Percentiles rank a stretch among this genome's conserved stretches.
These are phyloP conservation scores for Chaetomidium leptoderma DNA, from an alignment of 495 filamentous ascomycete species.

Conservation along the genomic window DNA sequence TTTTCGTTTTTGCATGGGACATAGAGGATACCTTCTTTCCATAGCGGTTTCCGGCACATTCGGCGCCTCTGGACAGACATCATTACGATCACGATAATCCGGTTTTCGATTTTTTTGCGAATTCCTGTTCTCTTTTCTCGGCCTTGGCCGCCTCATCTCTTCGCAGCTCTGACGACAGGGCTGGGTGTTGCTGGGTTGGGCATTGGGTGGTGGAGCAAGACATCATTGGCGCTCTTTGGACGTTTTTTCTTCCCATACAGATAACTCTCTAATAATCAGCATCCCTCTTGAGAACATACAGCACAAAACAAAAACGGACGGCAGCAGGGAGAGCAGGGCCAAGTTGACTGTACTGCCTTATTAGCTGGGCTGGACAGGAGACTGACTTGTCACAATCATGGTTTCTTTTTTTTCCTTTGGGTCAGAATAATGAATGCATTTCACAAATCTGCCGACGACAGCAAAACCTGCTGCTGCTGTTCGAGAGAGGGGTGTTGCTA, in stretches of 20 bases:
- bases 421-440: conserved; percentile 19
- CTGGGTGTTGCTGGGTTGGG: conserved; percentile 14
- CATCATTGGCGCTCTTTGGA: conserved; percentile 15
- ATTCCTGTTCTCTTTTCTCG: conserved; percentile 13
- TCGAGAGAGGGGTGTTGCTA: too few relatives aligned
- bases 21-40: conserved; percentile 34
- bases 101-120: conserved; percentile 15
- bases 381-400: conserved; percentile 4
- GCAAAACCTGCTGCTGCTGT: too few relatives aligned
- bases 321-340: background rate
- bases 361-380: conserved; percentile 12
- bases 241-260: conserved; percentile 13
- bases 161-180: conserved; percentile 15
- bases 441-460: conserved; percentile 12
- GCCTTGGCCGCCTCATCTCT: conserved; percentile 17
- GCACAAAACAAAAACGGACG: conserved; percentile 18
- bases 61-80: conserved; percentile 27
- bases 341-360: conserved; percentile 7
- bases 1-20: conserved; percentile 32
- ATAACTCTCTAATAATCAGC: conserved; percentile 32
- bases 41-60: conserved; percentile 26
- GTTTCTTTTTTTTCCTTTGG: conserved; percentile 17
- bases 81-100: conserved; percentile 31
- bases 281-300: conserved; percentile 26
- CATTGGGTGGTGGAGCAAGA: conserved; percentile 3